phyloP scores from a whole-genome alignment of 257 asterid species.

The Gynochthodes officinalis region DNA sequence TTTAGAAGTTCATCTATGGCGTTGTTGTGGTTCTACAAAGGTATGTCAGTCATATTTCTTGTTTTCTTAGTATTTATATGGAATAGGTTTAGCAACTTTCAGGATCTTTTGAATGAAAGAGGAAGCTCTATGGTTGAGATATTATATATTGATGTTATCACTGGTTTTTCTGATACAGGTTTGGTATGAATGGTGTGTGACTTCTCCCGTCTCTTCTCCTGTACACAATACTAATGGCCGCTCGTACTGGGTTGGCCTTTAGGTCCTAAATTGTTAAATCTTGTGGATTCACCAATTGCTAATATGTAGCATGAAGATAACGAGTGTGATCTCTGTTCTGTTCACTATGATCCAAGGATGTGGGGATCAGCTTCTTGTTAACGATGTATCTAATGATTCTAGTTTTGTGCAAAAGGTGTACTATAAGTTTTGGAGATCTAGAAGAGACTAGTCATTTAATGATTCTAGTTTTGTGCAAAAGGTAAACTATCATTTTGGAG shows the following conservation, averaged over 20 bases:
- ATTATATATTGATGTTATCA: too few species aligned
- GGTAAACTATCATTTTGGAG: background rate
- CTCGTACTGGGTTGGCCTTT: conserved; percentile 92
- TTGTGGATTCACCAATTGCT: background rate
- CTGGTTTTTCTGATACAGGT: too few species aligned
- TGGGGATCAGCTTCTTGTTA: background rate
- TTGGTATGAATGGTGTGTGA: conserved; percentile 94
- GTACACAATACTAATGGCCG: conserved; percentile 92
- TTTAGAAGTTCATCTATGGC: conserved; percentile 84
- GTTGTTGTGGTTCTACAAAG: conserved; percentile 90
- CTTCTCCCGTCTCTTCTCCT: conserved; percentile 66
- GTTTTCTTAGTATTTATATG: background rate
- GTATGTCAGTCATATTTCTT: conserved; percentile 29
- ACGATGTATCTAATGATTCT: background rate
- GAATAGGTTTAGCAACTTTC: too few species aligned
- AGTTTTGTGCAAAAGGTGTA: too few species aligned
- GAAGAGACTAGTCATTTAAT: too few species aligned
- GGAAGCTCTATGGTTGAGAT: too few species aligned
- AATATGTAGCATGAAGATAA: background rate
- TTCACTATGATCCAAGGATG: background rate
- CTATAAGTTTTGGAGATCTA: too few species aligned
- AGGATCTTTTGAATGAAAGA: background rate
- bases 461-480: too few species aligned
- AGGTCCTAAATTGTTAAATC: background rate
- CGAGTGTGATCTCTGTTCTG: background rate